Conservation (phyloP, 176 grass and related monocot species). For the Avena eriantha region DNA sequence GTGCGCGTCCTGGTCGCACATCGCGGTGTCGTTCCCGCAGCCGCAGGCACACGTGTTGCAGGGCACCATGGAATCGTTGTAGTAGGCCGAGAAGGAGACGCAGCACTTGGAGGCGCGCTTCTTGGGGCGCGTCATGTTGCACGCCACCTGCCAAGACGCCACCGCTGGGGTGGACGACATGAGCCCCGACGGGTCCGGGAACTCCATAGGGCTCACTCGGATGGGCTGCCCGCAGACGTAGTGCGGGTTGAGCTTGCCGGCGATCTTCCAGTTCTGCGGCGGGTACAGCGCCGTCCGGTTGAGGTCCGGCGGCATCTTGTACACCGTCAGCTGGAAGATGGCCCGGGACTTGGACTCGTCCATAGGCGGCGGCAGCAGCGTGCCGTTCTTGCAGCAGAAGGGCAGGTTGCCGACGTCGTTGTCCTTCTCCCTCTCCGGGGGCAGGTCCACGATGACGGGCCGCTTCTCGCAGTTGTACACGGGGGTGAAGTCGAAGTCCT, state of each 20-base stretch:
- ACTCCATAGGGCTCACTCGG: constrained; percentile 74
- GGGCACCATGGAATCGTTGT: constrained; percentile 80
- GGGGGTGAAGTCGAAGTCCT: constrained; percentile 73
- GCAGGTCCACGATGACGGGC: constrained; percentile 89
- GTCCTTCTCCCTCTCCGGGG: constrained; percentile 84
- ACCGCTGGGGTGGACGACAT: constrained; percentile 67
- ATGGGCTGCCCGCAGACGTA: constrained; percentile 70
- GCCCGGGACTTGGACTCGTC: constrained; percentile 67
- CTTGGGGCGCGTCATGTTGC: constrained; percentile 87
- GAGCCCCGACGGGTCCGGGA: constrained; percentile 77
- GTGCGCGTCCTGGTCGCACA: constrained; percentile 58
- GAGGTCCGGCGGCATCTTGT: constrained; percentile 90
- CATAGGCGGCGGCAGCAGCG: constrained; percentile 76
- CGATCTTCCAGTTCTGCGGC: constrained; percentile 83
- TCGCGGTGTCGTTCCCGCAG: constrained; percentile 51
- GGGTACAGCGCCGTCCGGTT: constrained; percentile 80
- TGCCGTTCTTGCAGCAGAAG: constrained; percentile 96
- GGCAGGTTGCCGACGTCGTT: constrained; percentile 73
- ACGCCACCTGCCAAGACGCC: constrained; percentile 87
- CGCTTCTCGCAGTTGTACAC: constrained; percentile 87
- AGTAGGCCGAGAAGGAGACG: constrained; percentile 89
- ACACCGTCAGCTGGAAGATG: constrained; percentile 84
- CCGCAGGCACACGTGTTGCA: constrained; percentile 86
- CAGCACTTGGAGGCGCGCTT: constrained; percentile 62
- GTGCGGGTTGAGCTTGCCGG: constrained; percentile 72